Evolutionary conservation across 371 early-diverging fungal genomes (phyloP), one percentile per base, ranked within the genome.

Genomic region (Mortierella sp.): DNA sequence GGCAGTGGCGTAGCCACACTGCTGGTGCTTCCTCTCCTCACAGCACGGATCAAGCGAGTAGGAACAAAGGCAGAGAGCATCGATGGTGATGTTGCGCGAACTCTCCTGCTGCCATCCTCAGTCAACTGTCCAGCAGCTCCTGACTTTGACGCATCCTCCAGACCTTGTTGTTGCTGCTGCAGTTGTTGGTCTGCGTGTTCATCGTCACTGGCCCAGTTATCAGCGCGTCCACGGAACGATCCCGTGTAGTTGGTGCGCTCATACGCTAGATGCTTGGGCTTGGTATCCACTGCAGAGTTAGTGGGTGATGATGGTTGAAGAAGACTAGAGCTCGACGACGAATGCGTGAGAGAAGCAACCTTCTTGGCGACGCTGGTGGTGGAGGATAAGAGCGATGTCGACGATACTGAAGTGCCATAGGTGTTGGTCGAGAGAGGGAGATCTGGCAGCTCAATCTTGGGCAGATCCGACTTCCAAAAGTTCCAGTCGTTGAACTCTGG

Each of bases 401-500:
- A 85, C 16, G 83, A 82, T 9, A 80, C 81, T 5, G 74, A 53
- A 5, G 70, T 72, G 55, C 57, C 69, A 71, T 83, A 86, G 34
- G 78, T 83, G 61, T 88, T 86, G 6, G 82, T 34, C 3, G 77
- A 72, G 16, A 86, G n/a, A 10, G 86, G 86, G n/a, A 87, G 85
- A 21, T 91, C 86, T 48, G 91, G 92, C 21, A 93, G 82, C 13
- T 93, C 91, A 53, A 94, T 87, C 0, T 88, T 88, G 0, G 93
- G 91, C 43, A 95, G 69, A 1, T 90, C 90, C 5, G 88, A 71
- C 78, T 94, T 94, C 98, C 98, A 98, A 82, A 89, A 98, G 82
- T 96, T 94, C 91, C 93, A 97, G 86, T 98, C 98, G 81, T 93
- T 96, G 88, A 88, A 98, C 75, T 94, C 96, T 19, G 95, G 93